Conservation (phyloP, 805 yeast species). For the Candida berthetii region DNA sequence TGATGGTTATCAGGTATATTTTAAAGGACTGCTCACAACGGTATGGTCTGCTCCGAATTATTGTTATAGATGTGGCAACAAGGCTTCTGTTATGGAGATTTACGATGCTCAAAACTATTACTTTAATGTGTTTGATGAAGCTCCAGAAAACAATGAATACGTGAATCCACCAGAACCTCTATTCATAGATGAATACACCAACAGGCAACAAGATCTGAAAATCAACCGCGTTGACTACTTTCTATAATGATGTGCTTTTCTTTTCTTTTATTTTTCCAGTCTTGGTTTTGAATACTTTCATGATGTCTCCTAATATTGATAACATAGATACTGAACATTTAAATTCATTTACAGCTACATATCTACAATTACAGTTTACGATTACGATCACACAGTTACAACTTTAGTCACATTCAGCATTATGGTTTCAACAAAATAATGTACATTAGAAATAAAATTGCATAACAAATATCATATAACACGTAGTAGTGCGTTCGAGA, state of each 20-base stretch:
- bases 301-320: background rate
- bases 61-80: slow-evolving; percentile 94
- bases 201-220: slow-evolving; percentile 7
- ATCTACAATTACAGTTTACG: too few relatives aligned
- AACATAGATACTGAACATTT: background rate
- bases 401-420: too few relatives aligned
- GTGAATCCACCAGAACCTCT: slow-evolving; percentile 17
- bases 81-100: slow-evolving; percentile 94
- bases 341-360: too few relatives aligned
- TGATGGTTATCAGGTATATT: slow-evolving; percentile 90
- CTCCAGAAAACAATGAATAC: slow-evolving; percentile 77
- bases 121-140: slow-evolving; percentile 94
- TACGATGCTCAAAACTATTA: slow-evolving; percentile 57
- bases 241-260: slow-evolving; percentile 18
- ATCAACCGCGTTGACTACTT: slow-evolving; percentile 47
- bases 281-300: background rate
- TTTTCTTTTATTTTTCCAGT: too few relatives aligned
- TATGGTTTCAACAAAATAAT: too few relatives aligned
- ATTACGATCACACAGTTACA: too few relatives aligned
- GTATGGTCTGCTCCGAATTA: slow-evolving; percentile 99
- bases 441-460: background rate
- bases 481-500: background rate
- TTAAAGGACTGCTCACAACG: slow-evolving; percentile 86
- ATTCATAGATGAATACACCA: slow-evolving; percentile 6
- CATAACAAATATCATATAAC: background rate